Base-by-base conservation (phyloP, 2,329 filamentous ascomycete genomes). In the Emmonsiellopsis sp. region DNA sequence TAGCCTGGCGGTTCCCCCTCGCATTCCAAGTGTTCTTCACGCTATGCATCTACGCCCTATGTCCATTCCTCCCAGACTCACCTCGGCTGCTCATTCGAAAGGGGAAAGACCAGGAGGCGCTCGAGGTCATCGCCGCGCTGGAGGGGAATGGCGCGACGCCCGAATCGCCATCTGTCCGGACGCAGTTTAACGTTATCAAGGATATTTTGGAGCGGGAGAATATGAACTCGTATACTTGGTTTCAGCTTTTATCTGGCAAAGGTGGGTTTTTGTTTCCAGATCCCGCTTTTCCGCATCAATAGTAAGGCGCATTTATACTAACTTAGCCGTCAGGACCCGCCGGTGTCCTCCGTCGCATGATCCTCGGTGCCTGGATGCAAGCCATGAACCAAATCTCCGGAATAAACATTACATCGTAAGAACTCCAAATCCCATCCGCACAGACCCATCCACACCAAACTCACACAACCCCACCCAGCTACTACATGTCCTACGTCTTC, bases 291-390 rank as follows among this genome's bases (percentile, higher is more conserved):
- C 15, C 13, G 8, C n/a, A 52, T 50, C 9, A 26, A 26, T 37
- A 11, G 2, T 37, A 30, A 50, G 6, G 7, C n/a, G 13, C 1
- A 37, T 41, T 37, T 11, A 15, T 31, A 42, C 44, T 44, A 16
- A 34, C 15, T 42, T 42, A 4, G 20, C 40, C 15, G 7, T 15
- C 40, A 60, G 58, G 70, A 0, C 70, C 70, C 7, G 63, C 68
- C 13, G 70, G 70, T 34, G 70, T 73, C 9, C 58, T 75, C 15
- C 66, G 73, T 13, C 65, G 73, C 2, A 70, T 76, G 63, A 66
- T 75, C 16, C 63, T 77, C 0, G 74, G 75, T 9, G 73, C 73
- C 34, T 73, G 71, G 60, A 68, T 67, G 57, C 70, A 72, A 52
- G 63, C 67, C 6, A 68, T 68, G 58, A 67, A 70, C 35, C 67